Percentiles rank a stretch among this genome's conserved stretches.
phyloP scores from a whole-genome alignment of 208 protist genomes.

The Angomonas ambiguus region DNA sequence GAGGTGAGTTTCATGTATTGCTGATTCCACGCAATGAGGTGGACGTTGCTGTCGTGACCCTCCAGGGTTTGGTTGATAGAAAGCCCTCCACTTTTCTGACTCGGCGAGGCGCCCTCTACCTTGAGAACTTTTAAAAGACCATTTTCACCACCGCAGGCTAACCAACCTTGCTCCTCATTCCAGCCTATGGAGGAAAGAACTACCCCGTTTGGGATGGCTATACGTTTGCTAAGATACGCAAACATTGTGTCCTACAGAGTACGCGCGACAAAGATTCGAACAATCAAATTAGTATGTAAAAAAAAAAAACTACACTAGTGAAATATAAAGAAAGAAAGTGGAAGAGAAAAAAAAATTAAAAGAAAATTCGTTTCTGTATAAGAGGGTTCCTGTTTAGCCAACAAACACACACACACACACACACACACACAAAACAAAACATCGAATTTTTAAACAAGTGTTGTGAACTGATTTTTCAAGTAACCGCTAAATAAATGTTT shows the following conservation, averaged over 20 bases:
- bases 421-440: background rate
- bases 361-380: background rate
- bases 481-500: background rate
- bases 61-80: constrained; percentile 95
- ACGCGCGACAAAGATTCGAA: background rate
- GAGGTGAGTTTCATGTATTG: constrained; percentile 95
- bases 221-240: constrained; percentile 94
- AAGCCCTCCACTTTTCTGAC: constrained; percentile 79
- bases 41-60: constrained; percentile 82
- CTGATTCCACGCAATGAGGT: constrained; percentile 94
- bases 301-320: background rate
- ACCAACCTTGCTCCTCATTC: constrained; percentile 95
- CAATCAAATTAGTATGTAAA: background rate
- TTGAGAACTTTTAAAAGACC: constrained; percentile 96
- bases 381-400: background rate
- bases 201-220: constrained; percentile 93
- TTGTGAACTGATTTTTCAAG: background rate
- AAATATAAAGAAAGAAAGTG: background rate
- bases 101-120: constrained; percentile 74
- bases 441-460: background rate
- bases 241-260: constrained; percentile 66
- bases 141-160: constrained; percentile 94
- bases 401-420: background rate
- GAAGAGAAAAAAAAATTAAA: constrained; percentile 6
- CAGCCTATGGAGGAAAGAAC: constrained; percentile 86